Base-by-base conservation (phyloP, 2,329 filamentous ascomycete species). In the Sporothrix inflata region DNA sequence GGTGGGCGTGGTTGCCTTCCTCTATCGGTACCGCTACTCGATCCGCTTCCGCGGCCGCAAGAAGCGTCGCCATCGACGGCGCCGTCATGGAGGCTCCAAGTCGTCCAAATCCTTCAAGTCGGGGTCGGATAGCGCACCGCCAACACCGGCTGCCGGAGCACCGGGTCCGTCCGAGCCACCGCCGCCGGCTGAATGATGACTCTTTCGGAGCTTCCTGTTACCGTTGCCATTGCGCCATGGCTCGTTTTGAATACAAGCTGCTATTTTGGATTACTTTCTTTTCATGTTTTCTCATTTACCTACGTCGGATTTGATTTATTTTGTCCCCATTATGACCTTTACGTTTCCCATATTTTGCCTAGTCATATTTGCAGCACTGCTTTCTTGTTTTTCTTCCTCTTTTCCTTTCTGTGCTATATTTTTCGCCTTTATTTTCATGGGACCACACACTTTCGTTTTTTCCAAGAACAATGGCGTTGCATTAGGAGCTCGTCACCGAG, bases 81-180 rank as follows among this genome's bases (percentile, higher is more conserved):
- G 69, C 9, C 45, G 38, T 6, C 67, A 66, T 11, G 67, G 63
- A 4, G 67, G 69, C 4, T 74, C 73, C 30, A 55, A 69, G 30
- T 71, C 68, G 12, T 69, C 71, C 45, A 72, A 73, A 42, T 71
- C 68, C 1, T 45, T 51, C 49, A 73, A 74, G 34, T 71, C 71
- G 19, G 21, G 30, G 4, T 21, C 63, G 19, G 69, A 70, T 30
- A 74, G 71, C 16, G 71, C 71, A 4, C 72, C 74, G 16, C 57
- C 74, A 2, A 51, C 72, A 38, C 72, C 74, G 5, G 60, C 51
- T 11, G 70, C 30, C 4, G 65, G 53, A 4, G 66, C 30, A 6
- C 65, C 65, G 3, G 65, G 65, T 1, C 67, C 70, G 5, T 49
- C 73, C 1, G 47, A 65, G 16, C 70, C 70, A 5, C 11, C 51